phyloP scores from a whole-genome alignment of 2,329 filamentous ascomycete genomes.

The Neoscytalidium dimidiatum region DNA sequence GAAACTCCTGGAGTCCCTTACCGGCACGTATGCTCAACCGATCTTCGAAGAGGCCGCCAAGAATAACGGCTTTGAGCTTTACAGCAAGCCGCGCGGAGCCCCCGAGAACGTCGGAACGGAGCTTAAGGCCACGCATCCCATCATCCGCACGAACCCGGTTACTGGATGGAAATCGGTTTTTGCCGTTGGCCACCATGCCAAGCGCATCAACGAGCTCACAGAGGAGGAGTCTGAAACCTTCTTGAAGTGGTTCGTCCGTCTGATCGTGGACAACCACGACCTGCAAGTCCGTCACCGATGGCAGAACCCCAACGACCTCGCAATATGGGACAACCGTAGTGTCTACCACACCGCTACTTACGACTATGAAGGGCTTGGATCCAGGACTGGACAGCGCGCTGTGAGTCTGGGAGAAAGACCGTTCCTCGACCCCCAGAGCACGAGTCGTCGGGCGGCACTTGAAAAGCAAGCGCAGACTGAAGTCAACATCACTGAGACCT shows the following conservation, averaged over 20 bases:
- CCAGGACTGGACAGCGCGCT: slow-evolving; percentile 53
- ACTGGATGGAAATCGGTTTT: slow-evolving; percentile 63
- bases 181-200: slow-evolving; percentile 54
- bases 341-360: slow-evolving; percentile 63
- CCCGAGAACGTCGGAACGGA: slow-evolving; percentile 57
- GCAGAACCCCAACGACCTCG: slow-evolving; percentile 52
- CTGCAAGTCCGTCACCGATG: slow-evolving; percentile 54
- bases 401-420: slow-evolving; percentile 59
- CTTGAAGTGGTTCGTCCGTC: slow-evolving; percentile 44
- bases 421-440: slow-evolving; percentile 54
- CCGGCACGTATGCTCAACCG: slow-evolving; percentile 50
- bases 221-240: slow-evolving; percentile 45
- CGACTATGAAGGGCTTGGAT: slow-evolving; percentile 58
- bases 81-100: slow-evolving; percentile 51
- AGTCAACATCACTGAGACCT: background rate
- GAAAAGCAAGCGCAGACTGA: background rate
- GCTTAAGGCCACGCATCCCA: slow-evolving; percentile 56
- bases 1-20: slow-evolving; percentile 50
- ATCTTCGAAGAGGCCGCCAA: slow-evolving; percentile 44
- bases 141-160: slow-evolving; percentile 63
- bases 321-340: slow-evolving; percentile 69
- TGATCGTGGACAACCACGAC: slow-evolving; percentile 53
- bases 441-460: slow-evolving; percentile 47
- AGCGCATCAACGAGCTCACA: slow-evolving; percentile 47
- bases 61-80: slow-evolving; percentile 45